A percentile compares a stretch with the other conserved stretches of the same genome.
phyloP scores from a whole-genome alignment of 2,329 filamentous ascomycete genomes.

The Hypoxylon sp. region DNA sequence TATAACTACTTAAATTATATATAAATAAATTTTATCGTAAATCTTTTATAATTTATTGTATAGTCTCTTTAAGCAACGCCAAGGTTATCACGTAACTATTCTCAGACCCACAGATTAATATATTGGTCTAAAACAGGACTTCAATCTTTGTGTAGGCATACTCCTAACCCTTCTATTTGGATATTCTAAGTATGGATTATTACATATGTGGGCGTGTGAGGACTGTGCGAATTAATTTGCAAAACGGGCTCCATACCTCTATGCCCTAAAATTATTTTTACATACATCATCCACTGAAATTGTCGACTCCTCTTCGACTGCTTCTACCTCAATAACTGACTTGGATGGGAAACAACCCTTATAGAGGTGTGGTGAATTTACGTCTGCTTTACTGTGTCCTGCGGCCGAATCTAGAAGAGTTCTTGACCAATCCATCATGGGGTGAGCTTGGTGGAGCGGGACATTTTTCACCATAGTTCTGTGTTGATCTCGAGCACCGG shows the following conservation, averaged over 20 bases:
- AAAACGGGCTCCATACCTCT: constrained; percentile 5
- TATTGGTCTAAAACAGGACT: too few species aligned
- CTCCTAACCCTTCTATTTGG: background rate
- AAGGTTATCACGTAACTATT: too few species aligned
- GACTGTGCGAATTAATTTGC: constrained; percentile 7
- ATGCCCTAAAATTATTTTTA: background rate
- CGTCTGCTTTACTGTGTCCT: background rate
- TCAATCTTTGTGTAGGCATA: background rate
- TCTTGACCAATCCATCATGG: constrained; percentile 24
- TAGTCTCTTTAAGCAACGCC: too few species aligned
- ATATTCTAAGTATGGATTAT: background rate
- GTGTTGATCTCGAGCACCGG: background rate
- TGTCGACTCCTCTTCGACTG: constrained; percentile 4
- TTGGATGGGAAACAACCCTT: background rate
- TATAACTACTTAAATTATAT: too few species aligned
- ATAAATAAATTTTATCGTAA: too few species aligned
- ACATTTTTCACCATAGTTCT: constrained; percentile 12
- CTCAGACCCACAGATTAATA: too few species aligned
- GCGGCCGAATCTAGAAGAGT: background rate
- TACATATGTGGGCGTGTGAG: background rate
- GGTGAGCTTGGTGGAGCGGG: constrained; percentile 22
- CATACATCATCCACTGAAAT: constrained; percentile 10
- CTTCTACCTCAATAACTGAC: background rate
- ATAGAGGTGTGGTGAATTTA: background rate
- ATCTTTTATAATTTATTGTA: too few species aligned